phyloP scores from a whole-genome alignment of 2,329 filamentous ascomycete genomes.

The Colletotrichum musae region DNA sequence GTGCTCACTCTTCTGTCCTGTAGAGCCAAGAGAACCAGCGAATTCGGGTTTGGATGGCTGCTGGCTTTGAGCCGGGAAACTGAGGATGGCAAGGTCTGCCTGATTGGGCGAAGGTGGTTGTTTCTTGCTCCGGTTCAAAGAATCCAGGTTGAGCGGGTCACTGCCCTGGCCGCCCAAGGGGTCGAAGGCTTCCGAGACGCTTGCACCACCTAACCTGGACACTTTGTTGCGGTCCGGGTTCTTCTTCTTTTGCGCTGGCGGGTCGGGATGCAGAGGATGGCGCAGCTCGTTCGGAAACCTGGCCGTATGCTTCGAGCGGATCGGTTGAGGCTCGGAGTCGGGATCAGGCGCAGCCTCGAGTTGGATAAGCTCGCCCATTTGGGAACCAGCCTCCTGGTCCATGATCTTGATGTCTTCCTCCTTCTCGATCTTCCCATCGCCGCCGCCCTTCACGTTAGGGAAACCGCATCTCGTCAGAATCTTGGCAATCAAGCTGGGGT shows the following conservation, averaged over 20 bases:
- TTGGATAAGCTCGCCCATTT: slow-evolving; percentile 57
- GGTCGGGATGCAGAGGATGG: slow-evolving; percentile 32
- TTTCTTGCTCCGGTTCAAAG: slow-evolving; percentile 12
- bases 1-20: slow-evolving; percentile 4
- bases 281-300: slow-evolving; percentile 39
- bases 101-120: slow-evolving; percentile 19
- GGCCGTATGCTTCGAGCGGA: slow-evolving; percentile 39
- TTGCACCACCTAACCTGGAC: slow-evolving; percentile 14
- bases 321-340: slow-evolving; percentile 35
- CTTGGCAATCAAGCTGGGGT: slow-evolving; percentile 64
- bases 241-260: slow-evolving; percentile 27
- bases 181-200: slow-evolving; percentile 17
- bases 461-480: slow-evolving; percentile 69
- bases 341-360: slow-evolving; percentile 53
- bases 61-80: neutral
- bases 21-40: slow-evolving; percentile 13
- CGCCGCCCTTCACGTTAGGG: slow-evolving; percentile 59
- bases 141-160: slow-evolving; percentile 20
- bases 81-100: slow-evolving; percentile 22
- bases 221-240: slow-evolving; percentile 27
- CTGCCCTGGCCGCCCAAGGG: slow-evolving; percentile 18
- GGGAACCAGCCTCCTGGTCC: slow-evolving; percentile 48
- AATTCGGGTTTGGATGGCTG: neutral
- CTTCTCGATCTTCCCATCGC: slow-evolving; percentile 62
- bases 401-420: slow-evolving; percentile 59